Base-by-base conservation (phyloP, 495 filamentous ascomycete species). In the Coniosporium apollinis region DNA sequence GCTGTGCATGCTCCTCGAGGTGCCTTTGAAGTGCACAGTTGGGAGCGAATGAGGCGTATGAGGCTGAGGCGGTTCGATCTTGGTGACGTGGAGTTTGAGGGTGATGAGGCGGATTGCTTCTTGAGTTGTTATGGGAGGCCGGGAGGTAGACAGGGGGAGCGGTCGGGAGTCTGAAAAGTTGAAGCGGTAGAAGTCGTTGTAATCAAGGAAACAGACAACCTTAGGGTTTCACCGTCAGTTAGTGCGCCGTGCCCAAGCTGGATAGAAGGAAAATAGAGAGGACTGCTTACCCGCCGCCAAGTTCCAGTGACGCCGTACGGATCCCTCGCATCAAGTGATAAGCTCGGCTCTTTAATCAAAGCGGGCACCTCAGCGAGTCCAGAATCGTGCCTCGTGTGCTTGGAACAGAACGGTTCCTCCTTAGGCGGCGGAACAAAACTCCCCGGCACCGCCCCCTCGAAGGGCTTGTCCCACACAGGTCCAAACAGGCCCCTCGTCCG, bases 61-160 rank as follows among this genome's bases (percentile, higher is more conserved):
- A 14, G 52, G 51, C 2, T 59, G 65, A 3, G 74, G 58, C 1
- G 57, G 42, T 35, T 68, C 66, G 31, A 76, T 60, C 17, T 57
- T 43, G 0, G 59, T 67, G 15, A 70, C 65, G 16, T 58, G 47
- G 8, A 79, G 47, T 45, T 66, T 65, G 68, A 79, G 72, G 18
- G 64, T 51, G 38, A 79, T 75, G n/a, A 79, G 59, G 10, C 73
- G 62, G 19, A 67, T 69, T 5, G 73, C 74, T 56, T 75, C 66
- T 13, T 26, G n/a, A n/a, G n/a, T n/a, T n/a, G n/a, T n/a, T n/a
- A n/a, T n/a, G n/a, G n/a, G n/a, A n/a, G n/a, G n/a, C n/a, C n/a
- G n/a, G n/a, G n/a, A n/a, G n/a, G n/a, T n/a, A n/a, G n/a, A n/a
- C n/a, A n/a, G n/a, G n/a, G n/a, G n/a, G n/a, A n/a, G n/a, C n/a